Evolutionary conservation across 169 alveolate species (phyloP).

Genomic region (Plasmodium knowlesi): DNA sequence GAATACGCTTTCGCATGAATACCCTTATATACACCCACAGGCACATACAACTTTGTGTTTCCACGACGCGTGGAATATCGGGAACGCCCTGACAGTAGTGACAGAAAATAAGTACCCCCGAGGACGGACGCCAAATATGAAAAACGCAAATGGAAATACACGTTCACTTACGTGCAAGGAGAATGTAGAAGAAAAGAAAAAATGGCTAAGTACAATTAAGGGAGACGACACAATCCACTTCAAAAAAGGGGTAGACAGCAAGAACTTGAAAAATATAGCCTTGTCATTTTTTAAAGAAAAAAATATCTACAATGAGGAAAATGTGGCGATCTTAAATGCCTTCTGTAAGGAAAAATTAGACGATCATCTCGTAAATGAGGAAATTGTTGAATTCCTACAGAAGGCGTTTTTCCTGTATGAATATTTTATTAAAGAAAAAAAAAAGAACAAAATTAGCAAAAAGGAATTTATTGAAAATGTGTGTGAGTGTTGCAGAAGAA

Average conservation of each 20-base stretch:
- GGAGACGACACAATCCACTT: not conserved
- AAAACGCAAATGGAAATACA: constrained; percentile 17
- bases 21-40: not conserved
- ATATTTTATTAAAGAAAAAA: constrained; percentile 29
- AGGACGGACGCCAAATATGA: constrained; percentile 22
- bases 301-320: constrained; percentile 53
- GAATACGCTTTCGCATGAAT: not conserved
- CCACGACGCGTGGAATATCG: not conserved
- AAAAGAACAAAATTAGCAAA: constrained; percentile 17
- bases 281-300: constrained; percentile 51
- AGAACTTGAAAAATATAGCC: constrained; percentile 34
- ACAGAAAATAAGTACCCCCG: not conserved
- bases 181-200: constrained; percentile 37
- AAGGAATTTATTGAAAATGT: constrained; percentile 64
- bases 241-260: constrained; percentile 15
- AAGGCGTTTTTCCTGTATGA: constrained; percentile 28
- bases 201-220: constrained; percentile 40
- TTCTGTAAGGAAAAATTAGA: constrained; percentile 71
- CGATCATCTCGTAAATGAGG: constrained; percentile 42
- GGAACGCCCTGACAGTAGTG: not conserved
- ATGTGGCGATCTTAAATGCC: constrained; percentile 18
- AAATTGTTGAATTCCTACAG: constrained; percentile 49
- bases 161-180: constrained; percentile 18
- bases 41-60: not conserved
- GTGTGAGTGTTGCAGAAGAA: constrained; percentile 41